Evolutionary conservation across 331 rosid genomes (phyloP), one percentile per base, ranked within the genome.

Genomic region (Stylosanthes scabra): DNA sequence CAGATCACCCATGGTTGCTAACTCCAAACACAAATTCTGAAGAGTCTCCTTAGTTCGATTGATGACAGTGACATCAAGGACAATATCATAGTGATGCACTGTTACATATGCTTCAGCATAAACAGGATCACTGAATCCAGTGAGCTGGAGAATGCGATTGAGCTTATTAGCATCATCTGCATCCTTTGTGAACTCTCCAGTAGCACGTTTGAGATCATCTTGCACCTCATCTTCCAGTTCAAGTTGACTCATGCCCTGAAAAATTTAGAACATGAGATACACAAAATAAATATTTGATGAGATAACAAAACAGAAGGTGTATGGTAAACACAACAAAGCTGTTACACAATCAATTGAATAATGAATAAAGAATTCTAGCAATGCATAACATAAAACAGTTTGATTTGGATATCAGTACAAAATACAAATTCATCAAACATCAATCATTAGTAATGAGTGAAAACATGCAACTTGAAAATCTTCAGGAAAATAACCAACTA

Each of bases 181-280:
- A 49, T 91, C 98, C 82, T 92, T 95, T 29, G 89, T 88, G 80
- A 95, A 92, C 88, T 90, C 99, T 79, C 99, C 99, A 77, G 99
- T 95, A 40, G 99, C 99, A 75, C 99, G 98, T 72, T 95, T 95
- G 63, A 95, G 98, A 87, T 95, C 99, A 65, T 95, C 98, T 71
- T 95, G 99, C 61, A 95, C 99, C 82, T 90, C 98, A 82, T 95
- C 99, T 86, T 95, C 99, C 78, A 95, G 83, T 89, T 95, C 99
- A 63, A 95, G 99, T 80, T 88, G 99, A 82, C 98, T 95, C 98
- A 95, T 95, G 71, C 99, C 99, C 99, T 95, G 81, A 60, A 80
- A 29, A 52, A 77, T 47, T 77, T 6, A 47, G 47, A 65, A 63
- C 40, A 70, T 34, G 72, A 39, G 66, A 71, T 49, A 44, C 40